Conservation (phyloP, 73 alveolate genomes). For the Effrenium voratum region DNA sequence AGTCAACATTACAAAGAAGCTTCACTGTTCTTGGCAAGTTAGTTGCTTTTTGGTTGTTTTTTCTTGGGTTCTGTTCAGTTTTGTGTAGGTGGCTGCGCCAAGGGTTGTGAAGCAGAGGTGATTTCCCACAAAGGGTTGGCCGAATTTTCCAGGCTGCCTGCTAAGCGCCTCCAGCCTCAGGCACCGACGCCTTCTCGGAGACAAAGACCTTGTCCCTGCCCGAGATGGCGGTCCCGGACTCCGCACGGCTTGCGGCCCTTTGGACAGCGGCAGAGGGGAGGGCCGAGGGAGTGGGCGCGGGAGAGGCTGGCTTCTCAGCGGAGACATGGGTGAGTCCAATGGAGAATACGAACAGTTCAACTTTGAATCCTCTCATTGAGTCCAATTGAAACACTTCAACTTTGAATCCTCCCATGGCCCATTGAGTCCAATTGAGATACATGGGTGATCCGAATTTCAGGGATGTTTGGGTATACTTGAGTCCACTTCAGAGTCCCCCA, state of each 20-base stretch:
- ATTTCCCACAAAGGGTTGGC: neutral
- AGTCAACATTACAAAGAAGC: neutral
- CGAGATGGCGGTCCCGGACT: neutral
- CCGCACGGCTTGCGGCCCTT: neutral
- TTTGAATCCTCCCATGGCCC: neutral
- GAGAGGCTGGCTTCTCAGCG: neutral
- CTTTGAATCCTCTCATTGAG: neutral
- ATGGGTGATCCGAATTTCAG: neutral
- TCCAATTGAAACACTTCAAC: neutral
- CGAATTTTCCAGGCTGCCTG: neutral
- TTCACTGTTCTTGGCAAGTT: neutral
- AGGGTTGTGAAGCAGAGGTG: neutral
- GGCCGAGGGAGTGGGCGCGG: too few species aligned
- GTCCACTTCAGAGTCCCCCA: too few species aligned
- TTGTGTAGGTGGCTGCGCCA: neutral
- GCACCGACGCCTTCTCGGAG: neutral
- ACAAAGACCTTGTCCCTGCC: conserved; percentile 60
- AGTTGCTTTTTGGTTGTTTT: neutral
- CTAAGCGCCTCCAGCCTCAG: neutral
- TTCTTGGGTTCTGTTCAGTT: neutral
- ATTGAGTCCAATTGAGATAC: too few species aligned
- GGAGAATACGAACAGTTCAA: neutral
- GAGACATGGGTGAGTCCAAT: neutral
- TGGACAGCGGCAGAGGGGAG: neutral
- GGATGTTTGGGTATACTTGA: too few species aligned